Percentiles rank a stretch among this genome's conserved stretches.
These are phyloP conservation scores for Venturia oleaginea DNA, from an alignment of 2,329 filamentous ascomycete genomes.

Conservation along the genomic window DNA sequence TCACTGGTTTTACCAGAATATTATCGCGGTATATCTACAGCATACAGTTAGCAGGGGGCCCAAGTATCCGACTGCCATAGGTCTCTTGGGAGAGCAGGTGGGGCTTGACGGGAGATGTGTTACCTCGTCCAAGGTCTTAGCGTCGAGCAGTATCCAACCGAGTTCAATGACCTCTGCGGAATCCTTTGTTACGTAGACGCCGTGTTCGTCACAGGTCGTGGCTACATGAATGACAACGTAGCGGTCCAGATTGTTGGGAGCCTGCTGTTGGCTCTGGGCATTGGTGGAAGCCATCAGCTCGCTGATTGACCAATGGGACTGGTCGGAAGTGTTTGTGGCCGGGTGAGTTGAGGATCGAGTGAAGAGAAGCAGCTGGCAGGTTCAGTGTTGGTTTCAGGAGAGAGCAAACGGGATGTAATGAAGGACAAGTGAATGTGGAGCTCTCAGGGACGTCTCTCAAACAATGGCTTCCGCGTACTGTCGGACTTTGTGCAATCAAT, in stretches of 20 bases:
- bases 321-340: constrained; percentile 6
- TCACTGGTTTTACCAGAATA: constrained; percentile 94
- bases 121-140: constrained; percentile 89
- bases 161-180: constrained; percentile 98
- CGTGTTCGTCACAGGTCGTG: constrained; percentile 97
- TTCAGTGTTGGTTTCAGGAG: neutral
- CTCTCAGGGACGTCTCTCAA: neutral
- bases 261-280: constrained; percentile 9
- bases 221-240: constrained; percentile 98
- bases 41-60: constrained; percentile 13
- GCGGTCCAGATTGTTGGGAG: constrained; percentile 59
- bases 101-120: constrained; percentile 24
- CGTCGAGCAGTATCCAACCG: constrained; percentile 92
- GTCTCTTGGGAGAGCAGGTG: constrained; percentile 22
- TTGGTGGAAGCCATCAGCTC: constrained; percentile 3
- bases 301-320: neutral
- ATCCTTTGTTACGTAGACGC: constrained; percentile 98
- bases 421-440: constrained; percentile 6
- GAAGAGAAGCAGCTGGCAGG: neutral
- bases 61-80: constrained; percentile 13
- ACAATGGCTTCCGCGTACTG: neutral
- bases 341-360: neutral
- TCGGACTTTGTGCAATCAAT: neutral
- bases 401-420: neutral
- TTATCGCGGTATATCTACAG: constrained; percentile 83